Base-by-base conservation (phyloP, 306 rosid genomes). In the Gillenia trifoliata region DNA sequence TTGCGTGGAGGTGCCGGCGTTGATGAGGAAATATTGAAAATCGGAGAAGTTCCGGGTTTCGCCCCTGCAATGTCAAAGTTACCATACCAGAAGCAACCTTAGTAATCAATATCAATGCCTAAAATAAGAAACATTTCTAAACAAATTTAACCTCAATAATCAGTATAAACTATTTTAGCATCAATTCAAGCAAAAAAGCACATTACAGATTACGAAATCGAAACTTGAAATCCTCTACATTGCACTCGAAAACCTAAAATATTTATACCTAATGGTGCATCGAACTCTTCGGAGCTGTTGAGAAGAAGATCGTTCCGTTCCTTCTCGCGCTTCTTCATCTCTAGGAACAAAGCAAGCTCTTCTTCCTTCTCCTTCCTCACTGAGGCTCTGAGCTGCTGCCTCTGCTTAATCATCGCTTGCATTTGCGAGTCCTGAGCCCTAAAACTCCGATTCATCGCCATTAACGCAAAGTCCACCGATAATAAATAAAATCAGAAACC, bases 281-380 rank as follows among this genome's bases (percentile, higher is more conserved):
- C 98, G 29, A 93, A 83, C 78, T 88, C 97, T 30, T 88, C 96
- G 0, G 89, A 88, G 77, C 43, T 76, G 71, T 86, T 88, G 43
- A 89, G 90, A 25, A 91, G 81, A 85, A 91, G 97, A 81, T 93
- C 98, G 75, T 82, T 89, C 64, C 93, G 75, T 74, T 93, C 98
- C 75, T 89, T 93, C 84, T 93, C 98, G 20, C 97, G 96, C 82
- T 87, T 91, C 81, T 86, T 90, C 96, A 92, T 90, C 83, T 92
- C 98, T 11, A 88, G 80, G 68, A 91, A 91, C 88, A 91, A 78
- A 70, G 93, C 93, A 19, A 91, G 92, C 78, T 93, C 98, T 40
- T 93, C 98, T 8, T 93, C 98, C 81, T 91, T 93, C 82, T 93
- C 97, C 74, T 75, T 88, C 84, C 82, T 79, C 75, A 73, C 65